These are phyloP conservation scores for Colletotrichum cuscutae DNA, from an alignment of 2,329 filamentous ascomycete genomes.

Conservation along the genomic window DNA sequence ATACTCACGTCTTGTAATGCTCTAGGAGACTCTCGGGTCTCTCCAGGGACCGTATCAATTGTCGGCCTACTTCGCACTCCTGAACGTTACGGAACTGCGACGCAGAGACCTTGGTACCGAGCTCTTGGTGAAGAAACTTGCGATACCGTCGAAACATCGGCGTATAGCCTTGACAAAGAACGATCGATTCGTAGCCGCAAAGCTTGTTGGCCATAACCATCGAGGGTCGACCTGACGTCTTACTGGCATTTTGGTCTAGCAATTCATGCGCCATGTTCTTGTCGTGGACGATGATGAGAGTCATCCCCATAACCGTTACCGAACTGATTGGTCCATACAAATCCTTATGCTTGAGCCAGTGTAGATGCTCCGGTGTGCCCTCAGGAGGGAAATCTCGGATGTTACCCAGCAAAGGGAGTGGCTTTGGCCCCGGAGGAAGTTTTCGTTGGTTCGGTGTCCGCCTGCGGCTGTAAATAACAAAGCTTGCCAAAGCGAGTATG, in stretches of 20 bases:
- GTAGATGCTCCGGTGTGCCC: constrained; percentile 47
- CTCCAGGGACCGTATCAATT: constrained; percentile 25
- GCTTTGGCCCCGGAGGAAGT: constrained; percentile 61
- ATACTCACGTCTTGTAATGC: constrained; percentile 35
- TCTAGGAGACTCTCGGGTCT: constrained; percentile 24
- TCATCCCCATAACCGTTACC: constrained; percentile 51
- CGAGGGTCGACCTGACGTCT: constrained; percentile 44
- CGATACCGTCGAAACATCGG: constrained; percentile 39
- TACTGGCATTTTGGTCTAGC: constrained; percentile 46
- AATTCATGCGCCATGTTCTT: constrained; percentile 47
- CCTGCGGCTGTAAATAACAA: too few species aligned
- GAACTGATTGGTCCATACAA: constrained; percentile 51
- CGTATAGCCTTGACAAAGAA: constrained; percentile 39
- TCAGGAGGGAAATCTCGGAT: constrained; percentile 55
- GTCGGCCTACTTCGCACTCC: constrained; percentile 17
- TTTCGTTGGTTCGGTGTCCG: neutral
- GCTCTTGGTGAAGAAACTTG: constrained; percentile 40
- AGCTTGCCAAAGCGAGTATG: too few species aligned
- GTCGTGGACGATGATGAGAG: constrained; percentile 53
- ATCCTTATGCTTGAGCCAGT: constrained; percentile 54
- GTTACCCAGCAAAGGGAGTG: constrained; percentile 60
- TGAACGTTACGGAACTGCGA: constrained; percentile 34
- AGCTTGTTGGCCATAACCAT: constrained; percentile 41
- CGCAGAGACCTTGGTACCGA: constrained; percentile 42
- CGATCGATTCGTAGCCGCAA: constrained; percentile 40